Evolutionary conservation across 352 stramenopile genomes (phyloP).

Genomic region (Phytophthora chlamydospora): DNA sequence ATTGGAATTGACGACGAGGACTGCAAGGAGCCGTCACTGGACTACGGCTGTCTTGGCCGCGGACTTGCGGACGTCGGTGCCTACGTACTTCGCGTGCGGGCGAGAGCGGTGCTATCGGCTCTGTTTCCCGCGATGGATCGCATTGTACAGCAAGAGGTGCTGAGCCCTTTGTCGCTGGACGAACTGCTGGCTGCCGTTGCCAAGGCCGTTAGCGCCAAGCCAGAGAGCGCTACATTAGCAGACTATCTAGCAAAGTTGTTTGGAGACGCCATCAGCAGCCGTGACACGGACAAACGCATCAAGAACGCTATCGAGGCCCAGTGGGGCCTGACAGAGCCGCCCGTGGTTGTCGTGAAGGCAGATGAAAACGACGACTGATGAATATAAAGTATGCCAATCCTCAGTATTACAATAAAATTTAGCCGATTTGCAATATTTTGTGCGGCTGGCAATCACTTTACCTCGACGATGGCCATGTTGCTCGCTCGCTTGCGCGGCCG

Average conservation of each 20-base stretch:
- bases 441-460: constrained; percentile 15
- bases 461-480: constrained; percentile 19
- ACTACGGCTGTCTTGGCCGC: constrained; percentile 65
- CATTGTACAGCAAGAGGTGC: constrained; percentile 59
- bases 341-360: constrained; percentile 14
- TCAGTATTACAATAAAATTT: background rate
- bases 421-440: constrained; percentile 8
- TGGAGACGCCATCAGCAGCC: constrained; percentile 32
- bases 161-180: constrained; percentile 47
- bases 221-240: constrained; percentile 43
- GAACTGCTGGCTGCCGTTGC: constrained; percentile 47
- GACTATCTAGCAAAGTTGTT: constrained; percentile 44
- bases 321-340: constrained; percentile 34
- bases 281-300: constrained; percentile 46
- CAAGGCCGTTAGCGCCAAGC: constrained; percentile 16
- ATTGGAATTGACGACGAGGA: constrained; percentile 47
- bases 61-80: constrained; percentile 58
- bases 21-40: constrained; percentile 49
- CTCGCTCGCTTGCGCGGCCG: constrained; percentile 30
- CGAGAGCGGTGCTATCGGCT: constrained; percentile 41
- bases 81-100: constrained; percentile 41
- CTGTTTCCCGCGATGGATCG: constrained; percentile 57
- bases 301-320: constrained; percentile 36
- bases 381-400: background rate
- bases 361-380: background rate